Evolutionary conservation across 441 rosid genomes (phyloP).

Genomic region (Populus hybrid): DNA sequence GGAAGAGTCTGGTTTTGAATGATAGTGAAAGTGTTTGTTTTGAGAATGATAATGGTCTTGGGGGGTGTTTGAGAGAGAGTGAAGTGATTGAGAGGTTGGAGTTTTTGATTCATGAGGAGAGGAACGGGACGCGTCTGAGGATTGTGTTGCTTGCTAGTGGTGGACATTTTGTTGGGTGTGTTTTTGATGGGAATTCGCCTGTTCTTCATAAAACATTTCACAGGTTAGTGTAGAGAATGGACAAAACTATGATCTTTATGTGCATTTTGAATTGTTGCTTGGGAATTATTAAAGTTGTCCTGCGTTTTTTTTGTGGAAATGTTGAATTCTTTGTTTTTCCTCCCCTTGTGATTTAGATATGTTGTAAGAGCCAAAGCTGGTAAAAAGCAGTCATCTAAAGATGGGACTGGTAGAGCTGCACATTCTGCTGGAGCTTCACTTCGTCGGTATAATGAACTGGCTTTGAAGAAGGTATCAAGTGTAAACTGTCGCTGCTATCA

Average conservation of each 20-base stretch:
- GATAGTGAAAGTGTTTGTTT: constrained; percentile 53
- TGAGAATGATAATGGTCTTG: constrained; percentile 32
- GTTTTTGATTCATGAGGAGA: constrained; percentile 37
- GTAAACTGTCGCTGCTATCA: neutral
- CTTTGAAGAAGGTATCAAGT: constrained; percentile 75
- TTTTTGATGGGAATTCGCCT: constrained; percentile 64
- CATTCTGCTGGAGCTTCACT: constrained; percentile 99
- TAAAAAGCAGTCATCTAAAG: constrained; percentile 91
- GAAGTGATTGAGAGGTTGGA: constrained; percentile 64
- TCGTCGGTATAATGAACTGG: constrained; percentile 90
- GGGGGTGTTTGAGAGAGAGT: constrained; percentile 32
- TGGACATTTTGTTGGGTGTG: constrained; percentile 89
- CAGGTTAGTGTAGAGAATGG: constrained; percentile 43
- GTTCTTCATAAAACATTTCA: constrained; percentile 92
- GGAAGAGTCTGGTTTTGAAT: constrained; percentile 65
- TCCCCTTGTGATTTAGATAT: constrained; percentile 48
- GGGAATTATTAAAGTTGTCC: neutral
- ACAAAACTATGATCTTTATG: neutral
- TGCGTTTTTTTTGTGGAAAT: constrained; percentile 6
- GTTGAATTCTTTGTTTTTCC: neutral
- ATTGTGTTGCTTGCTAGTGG: constrained; percentile 84
- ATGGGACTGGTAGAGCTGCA: constrained; percentile 73
- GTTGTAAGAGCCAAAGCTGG: constrained; percentile 99
- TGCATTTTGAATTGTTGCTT: neutral
- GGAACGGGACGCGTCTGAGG: constrained; percentile 44